phyloP scores from a whole-genome alignment of 2,329 filamentous ascomycete species.

The Colletotrichum magnum region DNA sequence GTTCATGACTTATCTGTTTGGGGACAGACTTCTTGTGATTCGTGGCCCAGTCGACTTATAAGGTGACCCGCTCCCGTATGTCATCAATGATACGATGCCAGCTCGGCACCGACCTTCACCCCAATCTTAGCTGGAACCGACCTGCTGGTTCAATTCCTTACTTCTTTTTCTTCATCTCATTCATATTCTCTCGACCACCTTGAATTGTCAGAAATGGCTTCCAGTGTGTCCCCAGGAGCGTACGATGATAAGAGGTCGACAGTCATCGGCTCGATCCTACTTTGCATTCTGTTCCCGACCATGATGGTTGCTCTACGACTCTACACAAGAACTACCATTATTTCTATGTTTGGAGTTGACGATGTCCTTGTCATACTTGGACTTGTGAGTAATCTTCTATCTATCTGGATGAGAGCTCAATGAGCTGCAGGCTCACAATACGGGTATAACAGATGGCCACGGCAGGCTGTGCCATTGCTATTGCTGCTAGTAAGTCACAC shows the following conservation, averaged over 20 bases:
- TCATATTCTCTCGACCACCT: background rate
- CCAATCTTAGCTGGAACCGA: background rate
- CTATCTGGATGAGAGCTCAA: background rate
- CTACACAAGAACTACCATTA: constrained; percentile 45
- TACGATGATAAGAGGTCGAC: constrained; percentile 38
- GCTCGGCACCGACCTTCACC: background rate
- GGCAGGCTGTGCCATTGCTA: constrained; percentile 23
- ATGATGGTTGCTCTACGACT: constrained; percentile 43
- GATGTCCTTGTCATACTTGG: constrained; percentile 45
- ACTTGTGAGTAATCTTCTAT: constrained; percentile 40
- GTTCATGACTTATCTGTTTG: constrained; percentile 4
- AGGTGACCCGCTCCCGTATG: background rate
- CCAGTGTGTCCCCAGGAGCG: background rate
- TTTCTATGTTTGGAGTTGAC: constrained; percentile 46
- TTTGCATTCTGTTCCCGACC: constrained; percentile 42
- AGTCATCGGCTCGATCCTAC: constrained; percentile 38
- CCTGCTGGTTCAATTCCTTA: background rate
- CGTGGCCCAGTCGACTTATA: background rate
- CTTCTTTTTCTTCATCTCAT: background rate
- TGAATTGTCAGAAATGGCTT: background rate
- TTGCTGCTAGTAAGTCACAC: constrained; percentile 19
- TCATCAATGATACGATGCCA: background rate
- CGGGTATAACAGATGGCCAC: constrained; percentile 16
- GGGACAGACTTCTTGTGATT: background rate
- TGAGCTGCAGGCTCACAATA: background rate